A percentile compares a stretch with the other conserved stretches of the same genome.
Conservation (phyloP, 2,329 filamentous ascomycete genomes). For the Ophiostoma fasciatum region DNA sequence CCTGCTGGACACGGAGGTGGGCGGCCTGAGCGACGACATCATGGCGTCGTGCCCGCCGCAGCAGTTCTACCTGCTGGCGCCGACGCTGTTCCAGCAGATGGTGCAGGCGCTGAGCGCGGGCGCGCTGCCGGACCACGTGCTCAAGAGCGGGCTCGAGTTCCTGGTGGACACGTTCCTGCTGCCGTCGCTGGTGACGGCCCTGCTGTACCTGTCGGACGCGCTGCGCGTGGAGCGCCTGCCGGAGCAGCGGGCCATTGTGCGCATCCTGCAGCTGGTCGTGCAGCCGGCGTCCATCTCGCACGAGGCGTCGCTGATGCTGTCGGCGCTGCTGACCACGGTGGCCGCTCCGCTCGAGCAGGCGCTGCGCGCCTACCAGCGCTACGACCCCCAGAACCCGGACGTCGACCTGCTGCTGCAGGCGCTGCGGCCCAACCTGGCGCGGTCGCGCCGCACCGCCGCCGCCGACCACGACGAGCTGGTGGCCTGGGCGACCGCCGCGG, state of each 20-base stretch:
- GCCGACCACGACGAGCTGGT: slow-evolving; percentile 54
- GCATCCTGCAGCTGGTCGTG: slow-evolving; percentile 59
- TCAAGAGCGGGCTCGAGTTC: slow-evolving; percentile 66
- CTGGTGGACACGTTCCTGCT: slow-evolving; percentile 66
- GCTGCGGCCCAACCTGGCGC: slow-evolving; percentile 43
- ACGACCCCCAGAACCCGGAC: slow-evolving; percentile 51
- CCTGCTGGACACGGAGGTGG: slow-evolving; percentile 59
- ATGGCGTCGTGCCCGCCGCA: slow-evolving; percentile 73
- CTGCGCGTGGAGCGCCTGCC: slow-evolving; percentile 49
- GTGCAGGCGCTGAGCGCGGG: slow-evolving; percentile 54
- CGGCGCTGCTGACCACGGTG: slow-evolving; percentile 55
- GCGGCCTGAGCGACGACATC: slow-evolving; percentile 62
- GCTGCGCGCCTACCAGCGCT: slow-evolving; percentile 50
- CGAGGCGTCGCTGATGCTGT: slow-evolving; percentile 57
- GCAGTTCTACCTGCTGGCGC: slow-evolving; percentile 66
- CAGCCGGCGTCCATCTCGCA: slow-evolving; percentile 53
- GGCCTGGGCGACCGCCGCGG: slow-evolving; percentile 35
- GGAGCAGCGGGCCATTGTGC: slow-evolving; percentile 53
- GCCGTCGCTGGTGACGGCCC: slow-evolving; percentile 61
- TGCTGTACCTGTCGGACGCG: slow-evolving; percentile 56
- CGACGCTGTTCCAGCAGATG: slow-evolving; percentile 63
- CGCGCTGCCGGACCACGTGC: slow-evolving; percentile 49
- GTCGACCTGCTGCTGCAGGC: slow-evolving; percentile 54
- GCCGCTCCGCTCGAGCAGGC: slow-evolving; percentile 54
- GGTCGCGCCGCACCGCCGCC: slow-evolving; percentile 45